A percentile compares a stretch with the other conserved stretches of the same genome.
These are phyloP conservation scores for Camellia sinensis DNA, from an alignment of 148 eudicot species.

Conservation along the genomic window DNA sequence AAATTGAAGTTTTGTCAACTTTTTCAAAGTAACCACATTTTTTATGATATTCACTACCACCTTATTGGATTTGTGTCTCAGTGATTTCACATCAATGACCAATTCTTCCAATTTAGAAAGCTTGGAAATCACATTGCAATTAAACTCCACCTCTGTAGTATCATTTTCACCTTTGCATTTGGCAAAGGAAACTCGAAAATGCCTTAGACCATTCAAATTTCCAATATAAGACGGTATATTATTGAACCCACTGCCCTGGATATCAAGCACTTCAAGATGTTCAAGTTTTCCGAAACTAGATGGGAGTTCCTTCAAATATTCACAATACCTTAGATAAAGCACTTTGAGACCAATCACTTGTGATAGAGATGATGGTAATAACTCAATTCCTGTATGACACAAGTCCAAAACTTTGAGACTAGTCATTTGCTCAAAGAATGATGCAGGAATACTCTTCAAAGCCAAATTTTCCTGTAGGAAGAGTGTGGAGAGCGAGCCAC, in stretches of 20 bases:
- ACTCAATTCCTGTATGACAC: constrained; percentile 8
- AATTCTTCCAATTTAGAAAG: constrained; percentile 10
- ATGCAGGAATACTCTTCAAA: background rate
- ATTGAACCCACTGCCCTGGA: constrained; percentile 14
- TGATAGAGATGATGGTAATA: constrained; percentile 11
- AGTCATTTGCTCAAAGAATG: constrained; percentile 15
- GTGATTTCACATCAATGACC: constrained; percentile 13
- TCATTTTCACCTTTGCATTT: background rate
- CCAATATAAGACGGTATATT: constrained; percentile 1
- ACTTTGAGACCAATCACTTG: background rate
- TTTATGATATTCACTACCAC: background rate
- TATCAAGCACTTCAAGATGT: constrained; percentile 23
- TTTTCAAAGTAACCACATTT: background rate
- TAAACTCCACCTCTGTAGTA: background rate
- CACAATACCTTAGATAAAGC: constrained; percentile 8
- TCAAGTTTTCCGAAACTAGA: background rate
- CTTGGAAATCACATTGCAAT: constrained; percentile 2
- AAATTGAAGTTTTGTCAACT: too few relatives aligned
- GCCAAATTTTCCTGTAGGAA: constrained; percentile 9
- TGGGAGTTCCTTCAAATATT: constrained; percentile 5
- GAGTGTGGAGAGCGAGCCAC: constrained; percentile 17
- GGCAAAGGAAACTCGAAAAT: constrained; percentile 17
- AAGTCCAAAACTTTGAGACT: constrained; percentile 18
- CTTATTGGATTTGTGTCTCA: background rate
- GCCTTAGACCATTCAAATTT: background rate